Conservation (phyloP, 352 stramenopile species). For the Halophytophthora batemanensis region DNA sequence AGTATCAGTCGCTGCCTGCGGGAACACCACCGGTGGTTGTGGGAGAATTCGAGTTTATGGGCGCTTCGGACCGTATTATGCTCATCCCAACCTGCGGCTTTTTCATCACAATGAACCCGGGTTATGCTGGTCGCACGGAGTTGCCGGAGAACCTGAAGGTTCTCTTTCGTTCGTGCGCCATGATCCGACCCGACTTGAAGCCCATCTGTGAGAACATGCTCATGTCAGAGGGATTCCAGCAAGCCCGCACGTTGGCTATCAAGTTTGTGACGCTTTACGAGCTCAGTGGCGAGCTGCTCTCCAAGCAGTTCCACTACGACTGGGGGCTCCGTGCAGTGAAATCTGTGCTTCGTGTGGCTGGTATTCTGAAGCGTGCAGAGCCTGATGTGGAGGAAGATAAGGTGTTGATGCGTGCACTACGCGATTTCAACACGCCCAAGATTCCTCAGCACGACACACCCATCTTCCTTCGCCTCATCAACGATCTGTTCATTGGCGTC, state of each 20-base stretch:
- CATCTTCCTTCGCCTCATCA: conserved; percentile 86
- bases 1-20: conserved; percentile 92
- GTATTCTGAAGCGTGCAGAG: conserved; percentile 81
- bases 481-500: conserved; percentile 90
- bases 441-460: conserved; percentile 87
- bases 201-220: conserved; percentile 90
- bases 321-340: conserved; percentile 90
- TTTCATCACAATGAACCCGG: conserved; percentile 96
- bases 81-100: conserved; percentile 89
- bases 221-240: conserved; percentile 87
- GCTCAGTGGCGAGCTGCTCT: conserved; percentile 79
- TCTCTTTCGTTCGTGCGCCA: conserved; percentile 90
- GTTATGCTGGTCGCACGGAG: conserved; percentile 87
- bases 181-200: conserved; percentile 94
- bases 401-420: conserved; percentile 82
- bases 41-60: conserved; percentile 88
- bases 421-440: conserved; percentile 88
- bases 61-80: conserved; percentile 78
- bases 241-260: conserved; percentile 86
- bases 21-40: conserved; percentile 92
- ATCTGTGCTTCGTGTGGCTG: conserved; percentile 81
- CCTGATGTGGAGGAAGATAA: conserved; percentile 85
- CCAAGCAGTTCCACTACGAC: conserved; percentile 92
- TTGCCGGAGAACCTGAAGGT: conserved; percentile 90
- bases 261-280: conserved; percentile 93